phyloP scores from a whole-genome alignment of 176 grass and related monocot species.

The Musa acuminata region DNA sequence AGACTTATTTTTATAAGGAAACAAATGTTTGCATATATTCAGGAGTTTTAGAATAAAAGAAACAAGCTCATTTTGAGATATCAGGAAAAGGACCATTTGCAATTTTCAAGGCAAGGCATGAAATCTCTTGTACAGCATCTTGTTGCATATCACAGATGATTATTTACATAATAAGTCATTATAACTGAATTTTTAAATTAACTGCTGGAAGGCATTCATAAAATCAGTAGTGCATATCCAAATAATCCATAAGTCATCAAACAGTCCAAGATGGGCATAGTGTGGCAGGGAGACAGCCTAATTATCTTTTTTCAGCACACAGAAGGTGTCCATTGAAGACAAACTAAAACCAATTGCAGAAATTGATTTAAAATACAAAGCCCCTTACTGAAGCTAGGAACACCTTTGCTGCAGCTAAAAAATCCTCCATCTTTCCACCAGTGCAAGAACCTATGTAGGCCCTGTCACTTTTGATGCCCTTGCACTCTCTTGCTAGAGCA shows the following conservation, averaged over 20 bases:
- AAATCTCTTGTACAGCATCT: no score
- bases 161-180: not conserved
- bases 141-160: no score
- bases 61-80: no score
- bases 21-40: no score
- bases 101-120: no score
- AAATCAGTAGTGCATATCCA: not conserved
- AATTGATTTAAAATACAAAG: slow-evolving; percentile 19
- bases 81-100: no score
- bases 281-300: not conserved
- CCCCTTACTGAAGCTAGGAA: slow-evolving; percentile 76
- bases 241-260: not conserved
- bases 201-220: not conserved
- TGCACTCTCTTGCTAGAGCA: slow-evolving; percentile 93
- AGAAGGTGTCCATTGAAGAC: not conserved
- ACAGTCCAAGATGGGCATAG: not conserved
- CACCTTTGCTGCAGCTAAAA: slow-evolving; percentile 82
- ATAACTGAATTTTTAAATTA: not conserved
- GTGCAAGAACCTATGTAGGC: slow-evolving; percentile 98
- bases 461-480: slow-evolving; percentile 83
- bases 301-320: not conserved
- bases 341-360: not conserved
- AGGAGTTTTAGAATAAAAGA: no score
- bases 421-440: slow-evolving; percentile 91
- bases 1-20: no score